Percentiles rank a stretch among this genome's conserved stretches.
These are phyloP conservation scores for Cyberlindnera euphorbiae DNA, from an alignment of 805 yeast genomes.

Conservation along the genomic window DNA sequence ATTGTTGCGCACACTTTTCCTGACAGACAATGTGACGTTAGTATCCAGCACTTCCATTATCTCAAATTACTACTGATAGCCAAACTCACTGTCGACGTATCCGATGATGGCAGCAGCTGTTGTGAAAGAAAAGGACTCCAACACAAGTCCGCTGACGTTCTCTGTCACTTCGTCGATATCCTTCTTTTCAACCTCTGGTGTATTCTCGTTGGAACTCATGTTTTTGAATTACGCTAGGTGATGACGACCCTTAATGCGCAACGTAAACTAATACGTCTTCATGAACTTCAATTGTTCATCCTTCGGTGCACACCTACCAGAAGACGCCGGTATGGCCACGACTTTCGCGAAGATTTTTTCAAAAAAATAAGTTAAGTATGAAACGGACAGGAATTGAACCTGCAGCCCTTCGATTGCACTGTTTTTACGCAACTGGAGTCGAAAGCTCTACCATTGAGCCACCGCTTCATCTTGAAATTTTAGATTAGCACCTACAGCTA, in stretches of 20 bases:
- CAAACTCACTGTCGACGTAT: constrained; percentile 62
- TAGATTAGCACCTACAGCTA: neutral
- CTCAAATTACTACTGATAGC: neutral
- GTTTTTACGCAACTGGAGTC: constrained; percentile 49
- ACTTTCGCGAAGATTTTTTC: neutral
- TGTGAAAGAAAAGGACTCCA: constrained; percentile 79
- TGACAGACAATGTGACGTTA: constrained; percentile 13
- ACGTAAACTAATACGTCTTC: too few species aligned
- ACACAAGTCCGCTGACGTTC: constrained; percentile 52
- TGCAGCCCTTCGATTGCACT: constrained; percentile 74
- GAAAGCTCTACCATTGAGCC: constrained; percentile 81
- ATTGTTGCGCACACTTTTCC: constrained; percentile 73
- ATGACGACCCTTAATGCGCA: too few species aligned
- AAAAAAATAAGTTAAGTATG: constrained; percentile 37
- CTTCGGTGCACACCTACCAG: too few species aligned
- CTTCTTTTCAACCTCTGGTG: constrained; percentile 16
- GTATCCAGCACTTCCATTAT: neutral
- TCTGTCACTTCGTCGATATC: constrained; percentile 28
- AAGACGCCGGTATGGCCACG: neutral
- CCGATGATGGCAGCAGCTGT: constrained; percentile 90
- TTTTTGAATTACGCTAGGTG: neutral
- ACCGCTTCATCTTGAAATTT: constrained; percentile 46
- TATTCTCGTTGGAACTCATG: constrained; percentile 12
- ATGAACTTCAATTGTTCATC: too few species aligned
- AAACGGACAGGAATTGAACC: constrained; percentile 86